Percentiles rank a stretch among this genome's conserved stretches.
These are phyloP conservation scores for Citrus maxima DNA, from an alignment of 345 rosid genomes.

Conservation along the genomic window DNA sequence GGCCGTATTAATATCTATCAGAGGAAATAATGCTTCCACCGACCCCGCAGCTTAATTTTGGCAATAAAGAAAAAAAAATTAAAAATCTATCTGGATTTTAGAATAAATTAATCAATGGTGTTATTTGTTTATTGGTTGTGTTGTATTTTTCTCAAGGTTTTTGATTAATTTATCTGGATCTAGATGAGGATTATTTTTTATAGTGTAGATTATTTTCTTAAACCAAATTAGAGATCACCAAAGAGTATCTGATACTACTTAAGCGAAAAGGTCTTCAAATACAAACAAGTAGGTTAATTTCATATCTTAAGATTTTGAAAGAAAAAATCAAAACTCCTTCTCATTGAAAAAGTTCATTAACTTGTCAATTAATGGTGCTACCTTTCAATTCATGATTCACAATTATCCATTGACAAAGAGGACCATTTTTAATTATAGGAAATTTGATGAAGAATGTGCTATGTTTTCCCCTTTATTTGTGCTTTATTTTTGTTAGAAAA, in stretches of 20 bases:
- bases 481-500: background rate
- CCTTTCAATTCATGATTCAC: constrained; percentile 10
- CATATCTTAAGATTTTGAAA: background rate
- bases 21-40: too few relatives aligned
- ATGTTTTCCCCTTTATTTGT: background rate
- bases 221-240: too few relatives aligned
- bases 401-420: background rate
- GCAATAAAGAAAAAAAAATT: too few relatives aligned
- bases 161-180: too few relatives aligned
- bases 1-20: too few relatives aligned
- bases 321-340: background rate
- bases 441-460: too few relatives aligned
- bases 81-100: background rate
- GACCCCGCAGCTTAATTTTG: too few relatives aligned
- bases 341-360: background rate
- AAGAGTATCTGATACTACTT: too few relatives aligned
- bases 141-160: background rate
- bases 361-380: background rate
- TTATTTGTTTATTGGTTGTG: background rate
- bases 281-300: too few relatives aligned
- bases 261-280: too few relatives aligned
- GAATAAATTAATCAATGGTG: background rate
- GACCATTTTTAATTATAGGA: background rate
- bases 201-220: too few relatives aligned
- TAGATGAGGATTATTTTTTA: too few relatives aligned